phyloP scores from a whole-genome alignment of 768 basidiomycete species.

The Lentinula boryana region DNA sequence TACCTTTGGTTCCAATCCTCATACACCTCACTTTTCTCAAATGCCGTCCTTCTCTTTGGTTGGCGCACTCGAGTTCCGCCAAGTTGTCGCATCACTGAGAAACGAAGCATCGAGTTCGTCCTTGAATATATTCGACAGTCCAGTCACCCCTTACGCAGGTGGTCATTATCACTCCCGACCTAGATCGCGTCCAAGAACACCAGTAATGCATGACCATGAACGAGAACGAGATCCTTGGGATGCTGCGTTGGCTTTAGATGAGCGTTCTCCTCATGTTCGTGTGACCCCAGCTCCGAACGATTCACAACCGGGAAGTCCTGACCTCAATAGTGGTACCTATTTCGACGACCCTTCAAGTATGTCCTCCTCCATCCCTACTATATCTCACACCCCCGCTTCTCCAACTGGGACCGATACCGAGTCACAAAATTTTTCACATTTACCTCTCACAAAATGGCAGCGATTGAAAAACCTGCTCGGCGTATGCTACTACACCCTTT shows the following conservation, averaged over 20 bases:
- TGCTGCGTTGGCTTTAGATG: constrained; percentile 36
- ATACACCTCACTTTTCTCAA: constrained; percentile 28
- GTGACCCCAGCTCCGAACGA: constrained; percentile 18
- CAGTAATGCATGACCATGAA: constrained; percentile 24
- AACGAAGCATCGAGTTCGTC: constrained; percentile 57
- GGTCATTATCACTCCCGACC: constrained; percentile 60
- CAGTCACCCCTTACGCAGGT: constrained; percentile 62
- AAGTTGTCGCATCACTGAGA: constrained; percentile 79
- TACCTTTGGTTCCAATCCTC: constrained; percentile 14
- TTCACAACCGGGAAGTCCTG: constrained; percentile 12
- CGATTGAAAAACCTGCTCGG: constrained; percentile 29
- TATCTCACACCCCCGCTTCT: constrained; percentile 52
- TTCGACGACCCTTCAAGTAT: constrained; percentile 8
- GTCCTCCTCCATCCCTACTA: constrained; percentile 41
- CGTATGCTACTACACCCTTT: constrained; percentile 57
- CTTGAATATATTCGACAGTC: constrained; percentile 61
- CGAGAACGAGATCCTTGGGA: constrained; percentile 45
- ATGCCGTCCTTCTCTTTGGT: constrained; percentile 88
- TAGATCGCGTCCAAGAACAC: constrained; percentile 22
- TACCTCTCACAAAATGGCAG: constrained; percentile 35
- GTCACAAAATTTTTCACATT: constrained; percentile 28
- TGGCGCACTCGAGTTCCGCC: constrained; percentile 92
- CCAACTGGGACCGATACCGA: constrained; percentile 35
- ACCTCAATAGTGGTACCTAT: constrained; percentile 11
- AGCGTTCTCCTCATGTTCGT: constrained; percentile 34